Base-by-base conservation (phyloP, 768 basidiomycete species). In the Leucogyrophana mollusca region DNA sequence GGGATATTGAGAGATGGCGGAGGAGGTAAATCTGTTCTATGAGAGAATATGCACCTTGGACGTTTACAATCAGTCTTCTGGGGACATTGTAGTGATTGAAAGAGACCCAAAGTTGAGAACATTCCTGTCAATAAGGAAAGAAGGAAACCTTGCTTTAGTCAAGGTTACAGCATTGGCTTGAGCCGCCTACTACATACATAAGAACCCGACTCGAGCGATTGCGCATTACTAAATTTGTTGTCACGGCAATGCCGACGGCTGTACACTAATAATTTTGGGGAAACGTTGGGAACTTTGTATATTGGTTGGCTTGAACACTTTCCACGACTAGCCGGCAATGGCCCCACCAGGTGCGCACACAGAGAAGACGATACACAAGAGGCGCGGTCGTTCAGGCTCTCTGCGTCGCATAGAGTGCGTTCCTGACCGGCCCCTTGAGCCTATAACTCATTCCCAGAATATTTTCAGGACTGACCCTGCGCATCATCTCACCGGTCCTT, bases 1-100 rank as follows among this genome's bases (percentile, higher is more conserved):
- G 72, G 72, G 36, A 79, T 63, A 32, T 55, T 52, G 24, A 81
- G 70, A 3, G 66, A 51, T 3, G 61, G 61, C 0, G 71, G 66
- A 0, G 64, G 62, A 0, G 64, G 64, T 9, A 72, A 52, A 42
- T 73, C 68, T 7, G 60, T 39, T 0, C 65, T 59, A 60, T 91
- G 90, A 16, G 83, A 85, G 65, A 85, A 90, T 13, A 87, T 52
- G 61, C 90, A 93, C 25, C 68, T 58, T 7, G 66, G 49, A 16
- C 82, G 70, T 2, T 61, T 60, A 58, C 89, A 90, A 32, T 62
- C 47, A 2, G 57, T 40, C 45, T 45, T 56, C 21, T 80, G 73
- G 4, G 88, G 88, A 68, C 89, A 91, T 7, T 74, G 60, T 9
- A 84, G 54, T 4, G 67, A 62, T 20, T 72, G 74, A 62, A 90